Conservation (phyloP, 495 filamentous ascomycete genomes). For the Penicillium roqueforti region DNA sequence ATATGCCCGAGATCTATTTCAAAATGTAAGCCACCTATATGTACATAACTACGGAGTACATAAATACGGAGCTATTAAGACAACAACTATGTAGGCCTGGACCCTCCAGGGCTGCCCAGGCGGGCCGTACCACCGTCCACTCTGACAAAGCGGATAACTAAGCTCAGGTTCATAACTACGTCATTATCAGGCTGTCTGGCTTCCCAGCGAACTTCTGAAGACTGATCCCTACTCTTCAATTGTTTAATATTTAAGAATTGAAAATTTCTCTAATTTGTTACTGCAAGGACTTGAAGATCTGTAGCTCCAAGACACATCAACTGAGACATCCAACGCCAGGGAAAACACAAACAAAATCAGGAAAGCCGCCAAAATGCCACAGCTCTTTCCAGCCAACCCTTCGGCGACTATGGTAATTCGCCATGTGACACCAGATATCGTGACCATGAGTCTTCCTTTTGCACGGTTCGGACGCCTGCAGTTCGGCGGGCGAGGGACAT, state of each 20-base stretch:
- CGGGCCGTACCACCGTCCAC: no score
- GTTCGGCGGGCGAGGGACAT: slow-evolving; percentile 80
- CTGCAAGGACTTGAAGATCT: neutral
- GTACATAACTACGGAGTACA: no score
- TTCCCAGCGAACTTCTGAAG: neutral
- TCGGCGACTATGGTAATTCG: slow-evolving; percentile 83
- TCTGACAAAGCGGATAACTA: no score
- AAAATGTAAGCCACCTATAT: no score
- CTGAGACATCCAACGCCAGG: slow-evolving; percentile 19
- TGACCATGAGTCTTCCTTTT: slow-evolving; percentile 83
- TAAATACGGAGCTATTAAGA: no score
- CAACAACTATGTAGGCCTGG: no score
- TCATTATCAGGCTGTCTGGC: neutral
- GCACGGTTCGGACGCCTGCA: slow-evolving; percentile 73
- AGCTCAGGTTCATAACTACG: no score
- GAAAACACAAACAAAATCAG: neutral
- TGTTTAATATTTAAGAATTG: neutral
- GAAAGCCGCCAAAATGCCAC: slow-evolving; percentile 19
- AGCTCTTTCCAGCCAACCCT: slow-evolving; percentile 60
- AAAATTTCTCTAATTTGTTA: neutral
- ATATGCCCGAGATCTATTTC: no score
- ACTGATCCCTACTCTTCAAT: neutral
- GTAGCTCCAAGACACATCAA: slow-evolving; percentile 21
- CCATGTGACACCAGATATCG: slow-evolving; percentile 69
- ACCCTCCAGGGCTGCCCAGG: no score